Conservation (phyloP, 192 early-diverging fungal genomes). For the Piromyces finnis region DNA sequence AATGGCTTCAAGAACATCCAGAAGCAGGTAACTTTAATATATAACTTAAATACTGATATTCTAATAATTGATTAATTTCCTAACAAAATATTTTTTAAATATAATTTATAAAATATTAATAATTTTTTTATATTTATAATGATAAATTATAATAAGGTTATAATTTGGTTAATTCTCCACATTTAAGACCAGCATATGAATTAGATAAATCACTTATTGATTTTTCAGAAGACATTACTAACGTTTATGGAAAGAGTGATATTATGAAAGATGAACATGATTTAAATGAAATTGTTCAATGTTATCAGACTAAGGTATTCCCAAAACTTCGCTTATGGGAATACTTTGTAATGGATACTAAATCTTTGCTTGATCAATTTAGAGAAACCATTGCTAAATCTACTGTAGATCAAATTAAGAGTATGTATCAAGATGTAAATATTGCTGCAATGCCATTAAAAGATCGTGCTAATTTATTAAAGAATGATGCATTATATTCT, state of each 20-base stretch:
- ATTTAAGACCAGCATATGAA: slow-evolving; percentile 80
- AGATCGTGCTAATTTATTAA: slow-evolving; percentile 10
- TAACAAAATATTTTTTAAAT: no score
- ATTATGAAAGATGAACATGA: slow-evolving; percentile 44
- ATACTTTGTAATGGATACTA: slow-evolving; percentile 64
- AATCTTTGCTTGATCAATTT: slow-evolving; percentile 10
- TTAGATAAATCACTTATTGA: slow-evolving; percentile 69
- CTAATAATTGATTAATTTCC: no score
- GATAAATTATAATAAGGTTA: no score
- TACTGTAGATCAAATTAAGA: neutral
- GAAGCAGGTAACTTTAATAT: slow-evolving; percentile 71
- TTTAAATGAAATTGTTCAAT: slow-evolving; percentile 42
- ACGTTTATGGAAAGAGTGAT: slow-evolving; percentile 4
- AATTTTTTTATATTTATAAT: no score
- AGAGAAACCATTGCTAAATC: neutral
- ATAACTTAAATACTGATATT: no score
- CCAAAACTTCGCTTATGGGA: slow-evolving; percentile 64
- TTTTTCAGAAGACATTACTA: slow-evolving; percentile 40
- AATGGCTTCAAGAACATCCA: slow-evolving; percentile 88
- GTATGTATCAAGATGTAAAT: slow-evolving; percentile 1
- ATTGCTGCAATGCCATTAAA: slow-evolving; percentile 5
- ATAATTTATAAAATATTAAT: no score
- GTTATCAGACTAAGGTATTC: slow-evolving; percentile 29
- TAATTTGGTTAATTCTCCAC: slow-evolving; percentile 84
- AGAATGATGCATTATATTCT: slow-evolving; percentile 5